Base-by-base conservation (phyloP, 345 rosid species). In the Eucalyptus curtisii region DNA sequence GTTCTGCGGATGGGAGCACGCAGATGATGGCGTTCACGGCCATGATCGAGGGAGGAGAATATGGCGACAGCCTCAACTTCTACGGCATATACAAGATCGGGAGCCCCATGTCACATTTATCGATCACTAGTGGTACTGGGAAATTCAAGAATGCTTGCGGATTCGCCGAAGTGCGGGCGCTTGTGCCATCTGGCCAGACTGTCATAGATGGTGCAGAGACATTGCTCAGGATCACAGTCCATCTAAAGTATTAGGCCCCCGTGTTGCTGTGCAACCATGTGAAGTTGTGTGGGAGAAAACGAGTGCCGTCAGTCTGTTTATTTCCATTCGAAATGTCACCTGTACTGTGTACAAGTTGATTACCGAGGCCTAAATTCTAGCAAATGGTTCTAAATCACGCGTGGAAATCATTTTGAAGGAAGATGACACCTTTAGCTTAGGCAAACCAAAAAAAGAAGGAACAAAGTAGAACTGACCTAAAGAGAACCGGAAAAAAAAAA, bases 21-120 rank as follows among this genome's bases (percentile, higher is more conserved):
- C 99, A 97, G 94, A 96, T 96, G 98, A 95, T 97, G 99, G 94
- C 98, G 61, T 97, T 97, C 90, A 95, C 99, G 42, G 97, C 98
- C 79, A 93, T 96, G 96, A 90, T 97, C n/a, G 99, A 97, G 93
- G 99, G 95, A 49, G 99, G 98, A 10, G 99, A 97, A 64, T 97
- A 96, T 42, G 97, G 97, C 20, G 98, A 97, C 86, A 94, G 93
- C 94, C 95, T 97, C 88, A 97, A 96, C 92, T 95, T 97, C 93
- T 97, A 95, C 42, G 99, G 98, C 5, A 90, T 94, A 44, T 97
- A 95, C 92, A 96, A 91, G 92, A 93, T 94, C 7, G 97, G 98
- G n/a, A 94, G 96, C 89, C 45, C 95, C 20, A 92, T 96, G 95
- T 96, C 99, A 7, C 95, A 93, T 52, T 86, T 97, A 40, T 95